Evolutionary conservation across 1,284 basidiomycete genomes (phyloP), one percentile per base, ranked within the genome.

Genomic region (Rhodotorula sp.): DNA sequence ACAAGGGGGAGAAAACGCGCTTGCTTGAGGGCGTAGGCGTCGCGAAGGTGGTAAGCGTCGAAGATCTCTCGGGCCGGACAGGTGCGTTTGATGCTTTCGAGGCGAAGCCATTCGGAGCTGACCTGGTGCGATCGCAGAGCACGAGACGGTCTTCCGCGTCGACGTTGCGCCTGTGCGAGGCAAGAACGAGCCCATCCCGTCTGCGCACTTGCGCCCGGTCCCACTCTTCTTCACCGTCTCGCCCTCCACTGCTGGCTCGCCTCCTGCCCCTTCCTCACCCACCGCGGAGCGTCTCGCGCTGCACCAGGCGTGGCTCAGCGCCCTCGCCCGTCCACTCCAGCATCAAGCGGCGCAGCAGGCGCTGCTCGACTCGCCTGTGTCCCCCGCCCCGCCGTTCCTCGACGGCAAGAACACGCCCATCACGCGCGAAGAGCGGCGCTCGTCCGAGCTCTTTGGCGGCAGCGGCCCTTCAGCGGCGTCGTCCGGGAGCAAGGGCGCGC

Each of bases 1-100:
- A 59, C 17, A 17, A 52, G 45, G 34, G 21, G 44, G 46, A 69
- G 25, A 63, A 56, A 23, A 87, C 85, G 84, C 80, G 80, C 7
- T 80, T 88, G 10, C 77, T 87, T 14, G 83, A 86, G 3, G 82
- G 84, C 23, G 79, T 87, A 34, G 90, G 90, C 0, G 75, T 89
- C 17, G 84, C 86, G 23, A 84, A 86, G 64, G 81, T 90, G 14
- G 77, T 90, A 7, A 84, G 83, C 16, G 82, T 88, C 16, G 75
- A 80, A 1, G 84, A 86, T 52, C 70, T 78, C 50, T 75, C 79
- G 25, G 79, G 78, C 9, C 73, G 74, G 64, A 76, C 79, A 7
- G 79, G 80, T 80, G 52, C 27, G 79, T 72, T 69, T 68, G 73
- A 53, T 54, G 68, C 19, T 68, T 67, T 53, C 21, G 25, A 14